phyloP scores from a whole-genome alignment of 2,329 filamentous ascomycete species.

The Penicillium occitanis region DNA sequence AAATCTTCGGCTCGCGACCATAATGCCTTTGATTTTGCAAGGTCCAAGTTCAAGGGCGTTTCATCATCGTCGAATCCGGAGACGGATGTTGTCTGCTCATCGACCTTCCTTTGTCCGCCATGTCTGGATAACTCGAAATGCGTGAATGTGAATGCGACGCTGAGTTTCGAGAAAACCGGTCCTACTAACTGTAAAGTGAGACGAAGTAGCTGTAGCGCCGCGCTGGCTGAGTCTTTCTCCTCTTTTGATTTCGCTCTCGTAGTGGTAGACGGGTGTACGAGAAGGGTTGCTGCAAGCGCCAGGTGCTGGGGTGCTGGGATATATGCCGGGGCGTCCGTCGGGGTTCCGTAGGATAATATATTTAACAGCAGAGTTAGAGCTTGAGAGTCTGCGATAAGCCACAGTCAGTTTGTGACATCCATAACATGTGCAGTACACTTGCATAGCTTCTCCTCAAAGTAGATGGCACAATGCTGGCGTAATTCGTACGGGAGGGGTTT shows the following conservation, averaged over 20 bases:
- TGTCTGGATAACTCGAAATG: slow-evolving; percentile 37
- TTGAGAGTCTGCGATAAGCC: slow-evolving; percentile 47
- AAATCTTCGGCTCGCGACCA: slow-evolving; percentile 81
- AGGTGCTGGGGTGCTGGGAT: slow-evolving; percentile 72
- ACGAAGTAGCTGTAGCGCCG: slow-evolving; percentile 69
- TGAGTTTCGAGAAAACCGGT: slow-evolving; percentile 67
- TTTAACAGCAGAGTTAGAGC: slow-evolving; percentile 64
- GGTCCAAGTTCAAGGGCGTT: slow-evolving; percentile 56
- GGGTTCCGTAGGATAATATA: slow-evolving; percentile 34
- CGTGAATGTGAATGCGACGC: slow-evolving; percentile 70
- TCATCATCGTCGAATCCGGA: slow-evolving; percentile 38
- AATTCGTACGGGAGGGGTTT: slow-evolving; percentile 62
- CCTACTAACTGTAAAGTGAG: slow-evolving; percentile 66
- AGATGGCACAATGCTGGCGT: slow-evolving; percentile 66
- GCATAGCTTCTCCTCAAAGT: slow-evolving; percentile 74
- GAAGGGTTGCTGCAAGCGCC: slow-evolving; percentile 74
- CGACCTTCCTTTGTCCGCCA: slow-evolving; percentile 29
- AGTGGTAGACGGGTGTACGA: slow-evolving; percentile 77
- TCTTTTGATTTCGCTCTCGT: slow-evolving; percentile 66
- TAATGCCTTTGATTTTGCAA: slow-evolving; percentile 65
- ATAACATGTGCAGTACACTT: slow-evolving; percentile 29
- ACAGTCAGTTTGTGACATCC: slow-evolving; percentile 16
- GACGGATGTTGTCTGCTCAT: slow-evolving; percentile 24
- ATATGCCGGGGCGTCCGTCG: slow-evolving; percentile 52
- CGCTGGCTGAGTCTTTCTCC: slow-evolving; percentile 61